phyloP scores from a whole-genome alignment of 306 rosid species.

The Quercus wislizeni region DNA sequence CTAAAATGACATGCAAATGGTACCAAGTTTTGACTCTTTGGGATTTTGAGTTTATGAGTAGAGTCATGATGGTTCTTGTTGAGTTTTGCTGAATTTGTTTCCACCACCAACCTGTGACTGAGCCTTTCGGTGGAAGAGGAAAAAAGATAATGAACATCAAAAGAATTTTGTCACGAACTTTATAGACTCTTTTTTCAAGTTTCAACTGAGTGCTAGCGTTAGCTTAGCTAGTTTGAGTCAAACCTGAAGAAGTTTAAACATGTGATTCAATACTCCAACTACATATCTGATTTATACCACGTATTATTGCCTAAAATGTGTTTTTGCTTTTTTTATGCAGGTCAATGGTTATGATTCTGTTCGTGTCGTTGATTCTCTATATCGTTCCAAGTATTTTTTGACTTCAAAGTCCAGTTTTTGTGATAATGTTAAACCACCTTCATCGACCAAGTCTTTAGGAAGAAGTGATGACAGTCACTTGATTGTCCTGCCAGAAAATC shows the following conservation, averaged over 20 bases:
- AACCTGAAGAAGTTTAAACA: not conserved
- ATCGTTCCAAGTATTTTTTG: constrained; percentile 73
- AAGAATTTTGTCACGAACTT: not conserved
- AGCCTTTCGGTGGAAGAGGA: constrained; percentile 6
- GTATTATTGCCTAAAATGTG: not conserved
- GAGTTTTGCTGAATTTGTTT: constrained; percentile 12
- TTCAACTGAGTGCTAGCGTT: not conserved
- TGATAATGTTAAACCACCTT: constrained; percentile 38
- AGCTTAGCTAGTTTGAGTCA: not conserved
- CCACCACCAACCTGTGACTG: constrained; percentile 1
- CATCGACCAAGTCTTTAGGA: constrained; percentile 34
- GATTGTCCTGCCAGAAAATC: constrained; percentile 18
- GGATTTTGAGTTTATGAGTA: constrained; percentile 1
- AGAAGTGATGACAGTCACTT: constrained; percentile 27
- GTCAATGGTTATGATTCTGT: constrained; percentile 81
- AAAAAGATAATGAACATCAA: not conserved
- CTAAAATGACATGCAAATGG: not conserved
- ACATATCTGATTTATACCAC: not conserved
- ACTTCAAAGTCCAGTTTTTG: constrained; percentile 37
- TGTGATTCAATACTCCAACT: not conserved
- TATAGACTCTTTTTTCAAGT: not conserved
- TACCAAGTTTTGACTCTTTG: not conserved
- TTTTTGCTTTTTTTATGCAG: constrained; percentile 35
- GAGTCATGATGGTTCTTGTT: not conserved
- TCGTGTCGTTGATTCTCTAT: constrained; percentile 68